These are phyloP conservation scores for Lactifluus pinguis DNA, from an alignment of 768 basidiomycete genomes.

Conservation along the genomic window DNA sequence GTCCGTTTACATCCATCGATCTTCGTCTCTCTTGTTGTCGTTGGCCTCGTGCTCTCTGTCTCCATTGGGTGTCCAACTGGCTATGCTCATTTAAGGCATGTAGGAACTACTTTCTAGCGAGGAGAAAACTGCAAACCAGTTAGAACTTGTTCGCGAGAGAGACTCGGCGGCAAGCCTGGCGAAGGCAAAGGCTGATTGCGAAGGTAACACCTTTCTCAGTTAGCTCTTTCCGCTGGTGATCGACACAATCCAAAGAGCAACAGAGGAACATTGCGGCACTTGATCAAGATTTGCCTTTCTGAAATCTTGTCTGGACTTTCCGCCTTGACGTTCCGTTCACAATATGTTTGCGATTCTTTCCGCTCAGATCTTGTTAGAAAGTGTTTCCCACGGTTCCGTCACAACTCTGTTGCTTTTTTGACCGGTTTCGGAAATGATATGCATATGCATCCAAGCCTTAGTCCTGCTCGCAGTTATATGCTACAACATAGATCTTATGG, in stretches of 20 bases:
- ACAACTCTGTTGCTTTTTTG: neutral
- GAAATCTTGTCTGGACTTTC: neutral
- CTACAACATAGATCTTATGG: neutral
- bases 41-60: neutral
- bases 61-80: neutral
- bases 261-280: neutral
- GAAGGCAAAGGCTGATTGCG: conserved; percentile 7
- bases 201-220: conserved; percentile 5
- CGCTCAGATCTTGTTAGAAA: neutral
- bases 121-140: neutral
- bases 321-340: neutral
- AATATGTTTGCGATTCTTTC: neutral
- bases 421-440: no score
- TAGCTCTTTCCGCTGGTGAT: neutral
- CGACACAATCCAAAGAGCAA: conserved; percentile 4
- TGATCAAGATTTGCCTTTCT: neutral
- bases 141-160: conserved; percentile 7
- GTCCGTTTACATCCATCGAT: neutral
- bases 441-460: neutral
- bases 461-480: neutral
- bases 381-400: neutral
- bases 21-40: neutral
- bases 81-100: neutral
- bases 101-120: conserved; percentile 1
- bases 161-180: neutral